Conservation (phyloP, 352 stramenopile species). For the Phytophthora multivora region DNA sequence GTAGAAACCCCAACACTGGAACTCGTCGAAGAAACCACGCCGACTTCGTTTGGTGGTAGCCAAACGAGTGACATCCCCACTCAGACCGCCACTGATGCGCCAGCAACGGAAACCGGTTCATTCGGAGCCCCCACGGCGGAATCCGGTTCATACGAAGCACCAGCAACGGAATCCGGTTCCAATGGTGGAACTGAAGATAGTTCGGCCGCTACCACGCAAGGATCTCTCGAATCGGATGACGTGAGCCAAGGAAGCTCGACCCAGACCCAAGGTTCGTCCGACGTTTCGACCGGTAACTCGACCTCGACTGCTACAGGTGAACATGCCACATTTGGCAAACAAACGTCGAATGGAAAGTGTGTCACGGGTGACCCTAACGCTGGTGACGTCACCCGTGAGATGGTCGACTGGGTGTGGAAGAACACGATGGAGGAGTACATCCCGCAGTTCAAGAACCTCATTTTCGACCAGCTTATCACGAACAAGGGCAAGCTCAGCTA, state of each 20-base stretch:
- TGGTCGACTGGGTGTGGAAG: constrained; percentile 13
- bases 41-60: neutral
- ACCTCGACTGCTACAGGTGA: neutral
- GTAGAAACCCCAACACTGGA: neutral
- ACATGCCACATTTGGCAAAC: constrained; percentile 1
- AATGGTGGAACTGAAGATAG: constrained; percentile 21
- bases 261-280: neutral
- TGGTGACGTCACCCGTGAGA: neutral
- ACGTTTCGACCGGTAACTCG: neutral
- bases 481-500: constrained; percentile 9
- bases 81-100: neutral
- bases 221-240: neutral
- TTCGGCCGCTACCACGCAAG: constrained; percentile 11
- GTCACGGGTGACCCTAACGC: neutral
- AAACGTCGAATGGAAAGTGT: neutral
- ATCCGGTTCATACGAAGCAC: constrained; percentile 2
- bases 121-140: neutral
- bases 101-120: neutral
- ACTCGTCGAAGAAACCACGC: neutral
- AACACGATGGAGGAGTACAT: constrained; percentile 10
- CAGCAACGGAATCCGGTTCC: neutral
- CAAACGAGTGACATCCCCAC: neutral
- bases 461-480: constrained; percentile 12
- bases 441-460: constrained; percentile 6
- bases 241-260: constrained; percentile 6